These are phyloP conservation scores for Lippia alba DNA, from an alignment of 305 asterid species.

Conservation along the genomic window DNA sequence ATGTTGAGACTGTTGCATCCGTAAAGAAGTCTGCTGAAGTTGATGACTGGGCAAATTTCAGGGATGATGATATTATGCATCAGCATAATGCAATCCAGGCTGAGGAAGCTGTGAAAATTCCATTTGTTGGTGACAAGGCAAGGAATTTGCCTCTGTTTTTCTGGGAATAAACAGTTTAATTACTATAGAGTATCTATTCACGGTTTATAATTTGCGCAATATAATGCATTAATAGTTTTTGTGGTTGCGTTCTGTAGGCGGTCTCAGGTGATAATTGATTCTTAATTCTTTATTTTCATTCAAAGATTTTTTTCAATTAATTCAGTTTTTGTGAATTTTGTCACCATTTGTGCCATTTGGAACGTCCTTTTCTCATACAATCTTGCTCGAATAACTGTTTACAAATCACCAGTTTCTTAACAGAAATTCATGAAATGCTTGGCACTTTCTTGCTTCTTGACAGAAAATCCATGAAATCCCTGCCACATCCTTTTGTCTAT, in stretches of 20 bases:
- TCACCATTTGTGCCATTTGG: too few species aligned
- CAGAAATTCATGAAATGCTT: neutral
- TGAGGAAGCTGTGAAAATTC: constrained; percentile 72
- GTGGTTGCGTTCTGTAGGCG: constrained; percentile 9
- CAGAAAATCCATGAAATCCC: neutral
- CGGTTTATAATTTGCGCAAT: neutral
- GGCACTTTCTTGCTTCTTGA: neutral
- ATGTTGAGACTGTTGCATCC: constrained; percentile 45
- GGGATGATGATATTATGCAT: constrained; percentile 80
- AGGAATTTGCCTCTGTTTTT: constrained; percentile 27
- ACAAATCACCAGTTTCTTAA: constrained; percentile 17
- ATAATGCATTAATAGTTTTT: neutral
- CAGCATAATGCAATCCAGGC: constrained; percentile 71
- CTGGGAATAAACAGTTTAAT: constrained; percentile 7
- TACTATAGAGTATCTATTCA: constrained; percentile 1
- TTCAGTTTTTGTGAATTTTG: neutral
- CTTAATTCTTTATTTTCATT: constrained; percentile 3
- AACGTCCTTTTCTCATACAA: neutral
- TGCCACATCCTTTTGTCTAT: neutral
- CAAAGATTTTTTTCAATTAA: neutral
- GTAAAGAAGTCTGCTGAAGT: constrained; percentile 44
- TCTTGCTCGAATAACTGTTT: constrained; percentile 2
- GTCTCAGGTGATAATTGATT: constrained; percentile 13
- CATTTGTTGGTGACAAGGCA: constrained; percentile 90
- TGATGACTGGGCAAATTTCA: constrained; percentile 60